phyloP scores from a whole-genome alignment of 768 basidiomycete genomes.

The Russula sp. region DNA sequence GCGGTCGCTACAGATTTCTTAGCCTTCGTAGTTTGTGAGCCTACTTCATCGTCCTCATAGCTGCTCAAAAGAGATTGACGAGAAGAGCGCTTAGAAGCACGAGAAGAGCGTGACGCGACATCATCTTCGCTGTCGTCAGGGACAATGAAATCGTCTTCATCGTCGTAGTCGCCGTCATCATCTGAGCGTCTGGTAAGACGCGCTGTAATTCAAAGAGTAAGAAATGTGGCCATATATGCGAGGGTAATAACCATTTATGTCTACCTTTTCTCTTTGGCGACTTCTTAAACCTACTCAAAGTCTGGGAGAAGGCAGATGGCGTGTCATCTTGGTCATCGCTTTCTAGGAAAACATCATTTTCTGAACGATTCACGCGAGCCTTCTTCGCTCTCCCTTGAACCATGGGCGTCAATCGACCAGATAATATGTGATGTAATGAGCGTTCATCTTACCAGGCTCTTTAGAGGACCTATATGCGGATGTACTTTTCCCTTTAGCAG shows the following conservation, averaged over 20 bases:
- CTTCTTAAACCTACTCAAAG: slow-evolving; percentile 64
- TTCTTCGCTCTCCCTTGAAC: slow-evolving; percentile 54
- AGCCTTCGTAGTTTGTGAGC: slow-evolving; percentile 37
- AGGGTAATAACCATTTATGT: slow-evolving; percentile 25
- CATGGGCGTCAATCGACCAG: slow-evolving; percentile 7
- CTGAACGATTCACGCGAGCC: slow-evolving; percentile 49
- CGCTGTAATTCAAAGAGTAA: not conserved
- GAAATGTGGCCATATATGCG: slow-evolving; percentile 4
- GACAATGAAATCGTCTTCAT: slow-evolving; percentile 65
- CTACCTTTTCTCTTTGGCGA: slow-evolving; percentile 55
- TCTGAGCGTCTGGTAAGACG: slow-evolving; percentile 43
- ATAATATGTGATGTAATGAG: too few relatives aligned
- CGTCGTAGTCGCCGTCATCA: slow-evolving; percentile 45
- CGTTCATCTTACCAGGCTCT: slow-evolving; percentile 15
- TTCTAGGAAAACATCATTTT: slow-evolving; percentile 38
- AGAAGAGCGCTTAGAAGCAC: slow-evolving; percentile 46
- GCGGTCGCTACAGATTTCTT: slow-evolving; percentile 39
- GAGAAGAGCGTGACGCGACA: slow-evolving; percentile 44
- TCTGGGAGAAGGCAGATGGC: slow-evolving; percentile 51
- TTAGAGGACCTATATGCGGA: slow-evolving; percentile 27
- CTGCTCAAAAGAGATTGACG: slow-evolving; percentile 40
- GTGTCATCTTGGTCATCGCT: slow-evolving; percentile 42
- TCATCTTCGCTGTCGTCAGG: slow-evolving; percentile 51
- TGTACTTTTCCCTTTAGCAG: slow-evolving; percentile 22
- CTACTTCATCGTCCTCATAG: slow-evolving; percentile 38